Conservation (phyloP, 2,329 filamentous ascomycete genomes). For the Nemania sp. region DNA sequence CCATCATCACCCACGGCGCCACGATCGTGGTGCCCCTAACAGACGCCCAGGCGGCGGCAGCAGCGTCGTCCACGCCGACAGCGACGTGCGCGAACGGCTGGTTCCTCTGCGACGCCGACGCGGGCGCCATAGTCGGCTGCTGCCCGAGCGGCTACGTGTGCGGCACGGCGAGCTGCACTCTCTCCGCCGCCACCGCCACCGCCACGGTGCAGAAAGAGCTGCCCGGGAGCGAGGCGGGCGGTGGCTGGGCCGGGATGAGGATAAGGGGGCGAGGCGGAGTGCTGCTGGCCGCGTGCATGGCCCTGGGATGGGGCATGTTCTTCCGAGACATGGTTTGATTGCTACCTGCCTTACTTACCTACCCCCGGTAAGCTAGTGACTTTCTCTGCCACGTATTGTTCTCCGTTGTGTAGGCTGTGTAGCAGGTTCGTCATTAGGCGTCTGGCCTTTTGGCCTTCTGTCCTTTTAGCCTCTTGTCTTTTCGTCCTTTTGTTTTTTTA, state of each 20-base stretch:
- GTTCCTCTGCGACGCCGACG: constrained; percentile 67
- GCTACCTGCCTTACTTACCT: too few relatives aligned
- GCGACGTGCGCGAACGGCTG: constrained; percentile 75
- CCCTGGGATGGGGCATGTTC: constrained; percentile 15
- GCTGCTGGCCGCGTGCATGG: constrained; percentile 7
- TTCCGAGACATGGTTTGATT: too few relatives aligned
- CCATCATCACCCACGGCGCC: constrained; percentile 68
- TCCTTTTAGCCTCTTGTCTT: not conserved
- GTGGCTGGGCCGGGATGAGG: not conserved
- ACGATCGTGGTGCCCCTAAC: constrained; percentile 71
- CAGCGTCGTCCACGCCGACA: constrained; percentile 34
- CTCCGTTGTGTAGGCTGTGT: too few relatives aligned
- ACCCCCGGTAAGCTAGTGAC: too few relatives aligned
- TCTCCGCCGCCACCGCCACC: constrained; percentile 56
- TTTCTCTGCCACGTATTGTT: too few relatives aligned
- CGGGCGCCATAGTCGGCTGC: constrained; percentile 73
- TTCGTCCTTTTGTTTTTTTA: not conserved
- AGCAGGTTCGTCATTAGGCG: too few relatives aligned
- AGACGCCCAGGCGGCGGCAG: constrained; percentile 48
- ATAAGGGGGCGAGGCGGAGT: not conserved
- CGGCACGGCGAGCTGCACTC: constrained; percentile 72
- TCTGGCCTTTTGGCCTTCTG: not conserved
- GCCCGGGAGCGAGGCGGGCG: constrained; percentile 31
- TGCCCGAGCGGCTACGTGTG: constrained; percentile 80
- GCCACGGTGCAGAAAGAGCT: constrained; percentile 60